Conservation (phyloP, 345 rosid species). For the Salix udensis region DNA sequence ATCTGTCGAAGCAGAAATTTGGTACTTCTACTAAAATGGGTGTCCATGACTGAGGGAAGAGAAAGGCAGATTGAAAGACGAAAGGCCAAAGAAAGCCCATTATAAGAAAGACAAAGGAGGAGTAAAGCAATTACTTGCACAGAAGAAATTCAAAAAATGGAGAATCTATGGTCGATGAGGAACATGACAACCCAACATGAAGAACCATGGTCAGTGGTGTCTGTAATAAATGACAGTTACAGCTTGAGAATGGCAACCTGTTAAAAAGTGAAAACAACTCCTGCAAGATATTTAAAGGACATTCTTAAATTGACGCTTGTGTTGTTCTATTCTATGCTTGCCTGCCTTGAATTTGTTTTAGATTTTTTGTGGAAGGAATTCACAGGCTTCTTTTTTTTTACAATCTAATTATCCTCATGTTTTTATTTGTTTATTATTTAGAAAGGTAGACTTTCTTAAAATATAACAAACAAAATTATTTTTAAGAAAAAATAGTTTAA, state of each 20-base stretch:
- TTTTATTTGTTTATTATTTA: too few species aligned
- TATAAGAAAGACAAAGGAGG: background rate
- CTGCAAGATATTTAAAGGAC: too few species aligned
- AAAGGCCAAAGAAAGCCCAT: background rate
- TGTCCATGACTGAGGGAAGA: background rate
- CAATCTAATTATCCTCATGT: too few species aligned
- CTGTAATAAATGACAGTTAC: slow-evolving; percentile 5
- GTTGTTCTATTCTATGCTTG: too few species aligned
- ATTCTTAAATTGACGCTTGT: background rate
- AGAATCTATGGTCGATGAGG: slow-evolving; percentile 11
- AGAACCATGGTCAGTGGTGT: background rate
- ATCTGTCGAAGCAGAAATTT: background rate
- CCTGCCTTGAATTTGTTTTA: background rate
- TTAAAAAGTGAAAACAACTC: background rate
- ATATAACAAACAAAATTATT: too few species aligned
- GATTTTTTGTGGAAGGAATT: too few species aligned
- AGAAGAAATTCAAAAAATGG: background rate
- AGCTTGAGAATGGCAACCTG: background rate
- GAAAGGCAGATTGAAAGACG: background rate
- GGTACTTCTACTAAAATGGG: slow-evolving; percentile 3
- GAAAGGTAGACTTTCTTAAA: too few species aligned
- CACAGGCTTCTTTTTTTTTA: too few species aligned
- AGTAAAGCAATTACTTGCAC: background rate
- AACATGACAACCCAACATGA: slow-evolving; percentile 2
- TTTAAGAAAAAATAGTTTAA: too few species aligned